A percentile compares a stretch with the other conserved stretches of the same genome.
Evolutionary conservation across 75 land plant genomes (phyloP).

Genomic region (Pinus tabuliformis): DNA sequence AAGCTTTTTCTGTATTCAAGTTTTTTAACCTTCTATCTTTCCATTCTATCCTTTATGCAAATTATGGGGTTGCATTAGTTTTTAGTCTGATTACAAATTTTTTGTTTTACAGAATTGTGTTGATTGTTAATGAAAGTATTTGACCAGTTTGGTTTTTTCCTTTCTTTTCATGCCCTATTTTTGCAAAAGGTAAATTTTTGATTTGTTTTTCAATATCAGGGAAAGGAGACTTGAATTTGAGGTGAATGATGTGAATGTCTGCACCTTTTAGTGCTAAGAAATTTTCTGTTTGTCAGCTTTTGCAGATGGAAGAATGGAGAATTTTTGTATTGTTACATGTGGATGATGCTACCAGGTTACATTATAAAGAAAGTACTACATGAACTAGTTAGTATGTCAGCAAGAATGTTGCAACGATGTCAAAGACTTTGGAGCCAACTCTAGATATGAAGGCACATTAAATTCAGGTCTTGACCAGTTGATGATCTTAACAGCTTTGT

Average conservation of each 20-base stretch:
- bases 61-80: neutral
- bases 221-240: neutral
- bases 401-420: neutral
- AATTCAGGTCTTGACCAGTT: neutral
- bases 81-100: neutral
- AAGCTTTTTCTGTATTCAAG: neutral
- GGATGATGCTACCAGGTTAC: neutral
- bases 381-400: neutral
- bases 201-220: slow-evolving; percentile 6
- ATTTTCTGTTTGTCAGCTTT: neutral
- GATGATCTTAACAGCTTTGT: neutral
- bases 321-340: neutral
- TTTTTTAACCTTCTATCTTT: neutral
- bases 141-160: neutral
- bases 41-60: neutral
- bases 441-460: neutral
- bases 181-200: neutral
- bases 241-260: neutral
- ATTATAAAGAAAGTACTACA: neutral
- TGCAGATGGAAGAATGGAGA: neutral
- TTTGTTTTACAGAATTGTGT: slow-evolving; percentile 1
- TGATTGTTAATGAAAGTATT: slow-evolving; percentile 8
- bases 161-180: slow-evolving; percentile 3
- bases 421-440: neutral
- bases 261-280: neutral